phyloP scores from a whole-genome alignment of 768 basidiomycete genomes.

The Russula compacta region DNA sequence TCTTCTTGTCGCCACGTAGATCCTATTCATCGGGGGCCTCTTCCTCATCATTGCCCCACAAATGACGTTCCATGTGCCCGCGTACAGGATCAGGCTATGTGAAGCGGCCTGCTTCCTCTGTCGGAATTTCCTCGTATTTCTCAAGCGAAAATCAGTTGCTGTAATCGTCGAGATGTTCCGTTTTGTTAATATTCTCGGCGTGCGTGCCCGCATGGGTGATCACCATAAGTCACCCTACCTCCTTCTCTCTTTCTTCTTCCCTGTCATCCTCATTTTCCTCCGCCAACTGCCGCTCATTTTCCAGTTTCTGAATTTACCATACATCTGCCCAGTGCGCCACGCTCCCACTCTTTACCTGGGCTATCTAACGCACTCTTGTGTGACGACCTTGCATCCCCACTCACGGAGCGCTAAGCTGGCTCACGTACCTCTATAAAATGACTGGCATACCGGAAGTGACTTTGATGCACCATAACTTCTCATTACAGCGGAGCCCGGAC shows the following conservation, averaged over 20 bases:
- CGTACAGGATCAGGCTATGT: conserved; percentile 86
- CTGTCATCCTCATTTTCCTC: conserved; percentile 91
- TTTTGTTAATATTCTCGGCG: conserved; percentile 43
- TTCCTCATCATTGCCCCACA: conserved; percentile 95
- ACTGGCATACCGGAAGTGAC: not conserved
- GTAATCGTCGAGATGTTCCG: conserved; percentile 93
- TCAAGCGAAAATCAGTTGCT: conserved; percentile 92
- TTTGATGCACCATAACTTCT: not conserved
- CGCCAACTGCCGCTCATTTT: conserved; percentile 91
- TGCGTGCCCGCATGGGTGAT: not conserved
- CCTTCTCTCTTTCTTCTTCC: conserved; percentile 61
- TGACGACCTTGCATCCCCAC: conserved; percentile 15
- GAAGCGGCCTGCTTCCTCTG: conserved; percentile 85
- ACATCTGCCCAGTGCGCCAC: conserved; percentile 65
- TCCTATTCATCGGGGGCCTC: conserved; percentile 89
- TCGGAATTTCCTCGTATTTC: conserved; percentile 86
- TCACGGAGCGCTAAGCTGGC: conserved; percentile 30
- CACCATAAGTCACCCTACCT: not conserved
- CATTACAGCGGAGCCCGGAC: not conserved
- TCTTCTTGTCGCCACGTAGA: too few relatives aligned
- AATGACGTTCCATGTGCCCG: conserved; percentile 98
- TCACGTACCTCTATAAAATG: conserved; percentile 26
- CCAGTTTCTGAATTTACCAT: conserved; percentile 76
- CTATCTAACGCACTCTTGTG: not conserved
- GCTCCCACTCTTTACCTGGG: not conserved